Evolutionary conservation across 176 grass and related monocot species (phyloP), one percentile per base, ranked within the genome.

Genomic region (Phoenix roebelenii): DNA sequence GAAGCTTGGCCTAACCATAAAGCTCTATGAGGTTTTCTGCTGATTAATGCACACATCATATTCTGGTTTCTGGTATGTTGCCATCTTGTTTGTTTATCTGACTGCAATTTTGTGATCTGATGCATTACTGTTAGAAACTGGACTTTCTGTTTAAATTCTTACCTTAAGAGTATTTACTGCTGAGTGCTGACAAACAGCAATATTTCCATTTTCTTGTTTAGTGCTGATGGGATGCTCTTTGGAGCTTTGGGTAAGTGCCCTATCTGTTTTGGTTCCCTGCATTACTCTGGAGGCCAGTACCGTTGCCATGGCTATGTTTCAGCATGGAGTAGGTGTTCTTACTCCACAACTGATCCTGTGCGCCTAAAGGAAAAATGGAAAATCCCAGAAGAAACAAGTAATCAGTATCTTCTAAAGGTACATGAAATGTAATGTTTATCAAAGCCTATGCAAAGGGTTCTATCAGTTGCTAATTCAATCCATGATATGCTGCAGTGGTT

Each of bases 161-260:
- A 30, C 28, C 28, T 30, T 5, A 6, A 30, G 28, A 30, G 28
- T 30, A 30, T 30, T 30, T 30, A 30, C 28, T 30, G 28, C 28
- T 30, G 28, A 30, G 5, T 30, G 28, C 28, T 30, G 28, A 30
- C 28, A 30, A 30, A 30, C 28, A 30, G 5, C 28, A 30, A 30
- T 30, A 30, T 30, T 30, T 6, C 28, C 28, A 7, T 55, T 63
- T 61, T 30, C 16, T 53, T 51, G 9, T 72, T 14, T 9, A 96
- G 91, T 96, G 86, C 83, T 67, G 91, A 96, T 70, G 91, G 86
- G 29, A 96, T 96, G 91, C 74, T 96, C 53, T 96, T 96, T 82
- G 91, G 91, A 57, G 74, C 86, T 15, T 55, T 96, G 75, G 83
- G 54, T 79, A 57, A 70, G 70, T 96, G 91, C 68, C 91, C 86